Evolutionary conservation across 2,329 filamentous ascomycete genomes (phyloP).

Genomic region (Xylaria sp.): DNA sequence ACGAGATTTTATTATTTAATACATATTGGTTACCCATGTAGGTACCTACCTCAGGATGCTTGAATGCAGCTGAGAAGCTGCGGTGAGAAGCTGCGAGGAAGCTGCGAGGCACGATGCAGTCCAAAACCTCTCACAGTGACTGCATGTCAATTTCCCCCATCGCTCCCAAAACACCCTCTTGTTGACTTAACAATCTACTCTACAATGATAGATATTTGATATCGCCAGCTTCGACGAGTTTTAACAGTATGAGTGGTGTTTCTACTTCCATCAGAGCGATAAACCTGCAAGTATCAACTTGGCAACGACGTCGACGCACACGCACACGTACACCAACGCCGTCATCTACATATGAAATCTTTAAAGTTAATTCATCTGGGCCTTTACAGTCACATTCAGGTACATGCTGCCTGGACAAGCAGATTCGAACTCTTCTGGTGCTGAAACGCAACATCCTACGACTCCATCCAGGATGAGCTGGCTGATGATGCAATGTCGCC

Average conservation of each 20-base stretch:
- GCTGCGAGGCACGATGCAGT: too few species aligned
- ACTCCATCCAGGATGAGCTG: background rate
- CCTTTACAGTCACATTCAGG: background rate
- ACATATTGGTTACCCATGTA: background rate
- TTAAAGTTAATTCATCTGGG: background rate
- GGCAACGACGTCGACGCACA: slow-evolving; percentile 6
- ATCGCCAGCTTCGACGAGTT: background rate
- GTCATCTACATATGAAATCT: background rate
- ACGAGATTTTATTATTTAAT: background rate
- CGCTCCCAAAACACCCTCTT: too few species aligned
- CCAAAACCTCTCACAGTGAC: too few species aligned
- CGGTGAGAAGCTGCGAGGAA: too few species aligned
- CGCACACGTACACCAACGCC: background rate
- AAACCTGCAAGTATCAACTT: background rate
- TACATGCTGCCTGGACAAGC: background rate
- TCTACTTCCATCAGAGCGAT: background rate
- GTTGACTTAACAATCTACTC: background rate
- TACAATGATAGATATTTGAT: background rate
- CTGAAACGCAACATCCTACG: background rate
- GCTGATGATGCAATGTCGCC: background rate
- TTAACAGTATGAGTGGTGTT: background rate
- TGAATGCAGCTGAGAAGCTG: too few species aligned
- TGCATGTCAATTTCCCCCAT: too few species aligned
- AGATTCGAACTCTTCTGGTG: background rate
- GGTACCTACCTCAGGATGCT: too few species aligned